A percentile compares a stretch with the other conserved stretches of the same genome.
phyloP scores from a whole-genome alignment of 257 asterid genomes.

The Lycium barbarum region DNA sequence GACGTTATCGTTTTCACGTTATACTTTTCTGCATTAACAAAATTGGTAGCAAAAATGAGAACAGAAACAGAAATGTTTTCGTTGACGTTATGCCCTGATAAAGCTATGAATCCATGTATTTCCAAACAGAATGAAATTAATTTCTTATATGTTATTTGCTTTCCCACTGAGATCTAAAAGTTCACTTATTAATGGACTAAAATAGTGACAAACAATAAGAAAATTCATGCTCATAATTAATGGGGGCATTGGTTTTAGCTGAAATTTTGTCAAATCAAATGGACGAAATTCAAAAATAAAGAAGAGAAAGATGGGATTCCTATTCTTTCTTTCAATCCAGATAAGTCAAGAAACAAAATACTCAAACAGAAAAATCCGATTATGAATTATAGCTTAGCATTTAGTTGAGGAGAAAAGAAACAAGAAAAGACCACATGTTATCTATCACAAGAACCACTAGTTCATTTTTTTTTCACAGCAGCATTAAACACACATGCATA shows the following conservation, averaged over 20 bases:
- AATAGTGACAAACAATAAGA: not conserved
- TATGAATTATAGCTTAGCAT: not conserved
- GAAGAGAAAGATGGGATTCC: not conserved
- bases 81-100: not conserved
- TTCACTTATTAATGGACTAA: not conserved
- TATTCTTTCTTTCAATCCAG: not conserved
- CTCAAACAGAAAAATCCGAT: not conserved
- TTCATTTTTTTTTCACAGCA: not conserved
- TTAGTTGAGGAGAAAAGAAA: not conserved
- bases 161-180: not conserved
- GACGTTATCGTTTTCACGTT: not conserved
- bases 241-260: not conserved
- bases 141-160: not conserved
- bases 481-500: not conserved
- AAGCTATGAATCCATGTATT: not conserved
- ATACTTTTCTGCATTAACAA: not conserved
- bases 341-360: no score
- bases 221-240: not conserved
- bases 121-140: not conserved
- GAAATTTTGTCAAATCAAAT: not conserved
- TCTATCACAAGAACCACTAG: not conserved
- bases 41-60: slow-evolving; percentile 1
- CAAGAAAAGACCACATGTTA: not conserved
- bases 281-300: not conserved
- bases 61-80: not conserved